Evolutionary conservation across 805 yeast species (phyloP).

Genomic region (Wickerhamiella nectarea): DNA sequence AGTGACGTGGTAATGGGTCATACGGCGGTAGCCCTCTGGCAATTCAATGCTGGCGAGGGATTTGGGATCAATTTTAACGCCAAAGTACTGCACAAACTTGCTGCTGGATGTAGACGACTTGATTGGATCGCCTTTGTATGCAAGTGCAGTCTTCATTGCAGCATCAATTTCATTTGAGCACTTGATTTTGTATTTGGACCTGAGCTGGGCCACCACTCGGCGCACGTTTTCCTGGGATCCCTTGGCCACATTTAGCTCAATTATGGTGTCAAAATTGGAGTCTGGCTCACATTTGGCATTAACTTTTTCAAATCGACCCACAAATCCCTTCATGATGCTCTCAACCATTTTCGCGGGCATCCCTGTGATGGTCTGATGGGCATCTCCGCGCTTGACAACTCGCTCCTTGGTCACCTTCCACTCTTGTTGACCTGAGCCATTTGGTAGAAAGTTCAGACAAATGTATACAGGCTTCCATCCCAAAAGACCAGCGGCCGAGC

Average conservation of each 20-base stretch:
- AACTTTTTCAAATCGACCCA: slow-evolving; percentile 53
- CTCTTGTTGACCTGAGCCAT: slow-evolving; percentile 26
- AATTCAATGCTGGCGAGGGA: not conserved
- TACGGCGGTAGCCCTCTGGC: slow-evolving; percentile 6
- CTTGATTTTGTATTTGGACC: slow-evolving; percentile 29
- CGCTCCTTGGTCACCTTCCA: slow-evolving; percentile 45
- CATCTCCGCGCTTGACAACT: slow-evolving; percentile 61
- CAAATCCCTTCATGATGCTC: slow-evolving; percentile 61
- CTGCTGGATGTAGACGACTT: slow-evolving; percentile 16
- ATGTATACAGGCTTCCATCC: slow-evolving; percentile 41
- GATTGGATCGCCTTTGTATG: slow-evolving; percentile 39
- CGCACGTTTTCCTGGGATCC: slow-evolving; percentile 41
- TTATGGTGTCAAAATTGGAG: slow-evolving; percentile 45
- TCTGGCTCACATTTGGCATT: slow-evolving; percentile 42
- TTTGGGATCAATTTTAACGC: slow-evolving; percentile 28
- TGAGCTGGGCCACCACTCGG: slow-evolving; percentile 30
- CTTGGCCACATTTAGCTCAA: slow-evolving; percentile 39
- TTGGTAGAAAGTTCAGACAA: slow-evolving; percentile 52
- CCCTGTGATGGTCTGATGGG: slow-evolving; percentile 68
- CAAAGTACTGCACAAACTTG: slow-evolving; percentile 29
- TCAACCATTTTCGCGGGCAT: slow-evolving; percentile 38
- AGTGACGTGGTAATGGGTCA: slow-evolving; percentile 25
- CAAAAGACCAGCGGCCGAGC: slow-evolving; percentile 32
- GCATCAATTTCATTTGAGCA: slow-evolving; percentile 23
- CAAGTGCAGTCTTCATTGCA: slow-evolving; percentile 42